phyloP scores from a whole-genome alignment of 2,329 filamentous ascomycete species.

The Microthyrium microscopicum region DNA sequence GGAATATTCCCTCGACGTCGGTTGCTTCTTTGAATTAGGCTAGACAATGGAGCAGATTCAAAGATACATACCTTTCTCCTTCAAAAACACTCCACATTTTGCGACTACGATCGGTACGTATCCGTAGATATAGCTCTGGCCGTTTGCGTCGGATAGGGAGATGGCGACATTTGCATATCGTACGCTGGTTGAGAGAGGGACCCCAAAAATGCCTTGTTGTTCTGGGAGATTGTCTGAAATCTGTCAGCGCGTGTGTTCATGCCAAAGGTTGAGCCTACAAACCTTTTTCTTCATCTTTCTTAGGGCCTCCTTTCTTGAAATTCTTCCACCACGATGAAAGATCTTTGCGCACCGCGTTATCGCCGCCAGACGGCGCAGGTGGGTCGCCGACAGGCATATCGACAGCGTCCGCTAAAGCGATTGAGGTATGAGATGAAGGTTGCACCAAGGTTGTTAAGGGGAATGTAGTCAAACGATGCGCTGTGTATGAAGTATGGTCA shows the following conservation, averaged over 20 bases:
- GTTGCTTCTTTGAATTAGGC: slow-evolving; percentile 46
- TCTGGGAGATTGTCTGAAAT: slow-evolving; percentile 9
- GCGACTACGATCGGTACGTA: slow-evolving; percentile 97
- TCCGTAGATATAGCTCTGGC: slow-evolving; percentile 93
- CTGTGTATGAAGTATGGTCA: not conserved
- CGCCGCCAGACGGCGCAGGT: too few species aligned
- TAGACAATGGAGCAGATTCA: not conserved
- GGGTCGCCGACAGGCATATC: too few species aligned
- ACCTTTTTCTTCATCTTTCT: slow-evolving; percentile 49
- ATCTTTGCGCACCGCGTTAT: slow-evolving; percentile 53
- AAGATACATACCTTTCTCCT: slow-evolving; percentile 69
- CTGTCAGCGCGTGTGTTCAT: slow-evolving; percentile 1
- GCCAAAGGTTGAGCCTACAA: slow-evolving; percentile 14
- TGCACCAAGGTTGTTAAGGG: too few species aligned
- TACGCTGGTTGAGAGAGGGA: slow-evolving; percentile 86
- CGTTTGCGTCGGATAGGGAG: slow-evolving; percentile 80
- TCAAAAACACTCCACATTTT: slow-evolving; percentile 92
- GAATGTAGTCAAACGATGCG: too few species aligned
- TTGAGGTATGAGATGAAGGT: too few species aligned
- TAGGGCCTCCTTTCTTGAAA: slow-evolving; percentile 56
- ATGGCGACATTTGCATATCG: slow-evolving; percentile 97
- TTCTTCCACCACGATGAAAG: slow-evolving; percentile 95
- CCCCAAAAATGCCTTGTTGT: slow-evolving; percentile 74
- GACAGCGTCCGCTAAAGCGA: too few species aligned
- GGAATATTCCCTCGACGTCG: slow-evolving; percentile 89